Base-by-base conservation (phyloP, 1,139 yeast species). In the Williopsis jadinii region DNA sequence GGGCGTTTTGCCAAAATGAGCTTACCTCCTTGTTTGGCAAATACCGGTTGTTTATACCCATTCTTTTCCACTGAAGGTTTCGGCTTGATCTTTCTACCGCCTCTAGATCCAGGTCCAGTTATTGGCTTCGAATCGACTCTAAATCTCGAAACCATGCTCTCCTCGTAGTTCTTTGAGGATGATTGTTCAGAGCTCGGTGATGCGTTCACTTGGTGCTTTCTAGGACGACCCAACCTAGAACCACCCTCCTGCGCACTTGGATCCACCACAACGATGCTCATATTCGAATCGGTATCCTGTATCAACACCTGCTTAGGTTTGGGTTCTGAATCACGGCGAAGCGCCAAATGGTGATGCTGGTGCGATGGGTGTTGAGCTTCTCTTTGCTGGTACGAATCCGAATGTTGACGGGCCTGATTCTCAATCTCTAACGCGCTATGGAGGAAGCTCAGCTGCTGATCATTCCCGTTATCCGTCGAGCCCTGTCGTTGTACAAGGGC, bases 101-200 rank as follows among this genome's bases (percentile, higher is more conserved):
- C 55, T 41, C 59, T 46, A 9, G 58, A 54, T 1, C 59, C 59
- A 1, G 58, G 58, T 0, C 59, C 59, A n/a, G 41, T 30, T 1
- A 55, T 33, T n/a, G 59, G 59, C 36, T 33, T 41, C 3, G 51
- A 40, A 36, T 55, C 59, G 5, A 51, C 42, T 43, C 59, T 49
- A 29, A 55, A 55, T 11, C 38, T 48, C 2, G 57, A 52, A 4
- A 55, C 32, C 5, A 55, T 30, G 11, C 53, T 46, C 32, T 53
- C 51, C 30, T 54, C 54, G 12, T 35, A 35, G 38, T 54, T 55
- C 10, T 42, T 41, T 11, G 41, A 36, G 1, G 57, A 43, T 2
- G 47, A 39, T 1, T 31, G 30, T 13, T 34, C 48, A 11, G 36
- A 26, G 8, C 28, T 30, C 33, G 32, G 37, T 3, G 37, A 9